Percentiles rank a stretch among this genome's conserved stretches.
Conservation (phyloP, 805 yeast species). For the Kodamaea jinghongensis region DNA sequence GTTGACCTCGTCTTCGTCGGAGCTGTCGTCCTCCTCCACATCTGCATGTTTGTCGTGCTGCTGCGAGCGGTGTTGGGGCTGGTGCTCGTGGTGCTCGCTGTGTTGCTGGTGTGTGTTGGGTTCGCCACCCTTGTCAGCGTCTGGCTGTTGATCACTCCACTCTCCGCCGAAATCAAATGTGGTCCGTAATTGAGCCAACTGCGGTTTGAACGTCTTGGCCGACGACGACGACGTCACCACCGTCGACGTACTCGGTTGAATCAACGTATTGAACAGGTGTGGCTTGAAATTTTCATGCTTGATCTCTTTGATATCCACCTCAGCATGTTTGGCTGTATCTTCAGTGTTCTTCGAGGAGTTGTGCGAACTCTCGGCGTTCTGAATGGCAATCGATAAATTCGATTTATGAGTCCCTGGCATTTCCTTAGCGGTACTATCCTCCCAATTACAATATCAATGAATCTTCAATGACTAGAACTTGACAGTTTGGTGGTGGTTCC, state of each 20-base stretch:
- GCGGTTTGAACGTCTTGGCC: constrained; percentile 36
- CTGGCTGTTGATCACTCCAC: constrained; percentile 1
- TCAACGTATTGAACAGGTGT: constrained; percentile 15
- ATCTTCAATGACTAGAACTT: too few relatives aligned
- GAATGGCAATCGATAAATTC: constrained; percentile 43
- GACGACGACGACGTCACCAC: constrained; percentile 32
- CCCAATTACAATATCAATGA: too few relatives aligned
- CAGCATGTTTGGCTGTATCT: constrained; percentile 14
- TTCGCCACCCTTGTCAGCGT: constrained; percentile 10
- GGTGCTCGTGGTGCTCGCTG: constrained; percentile 11
- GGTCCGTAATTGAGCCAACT: constrained; percentile 36
- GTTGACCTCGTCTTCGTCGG: constrained; percentile 25
- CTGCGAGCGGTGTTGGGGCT: constrained; percentile 8
- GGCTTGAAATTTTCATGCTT: constrained; percentile 14
- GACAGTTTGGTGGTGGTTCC: too few relatives aligned
- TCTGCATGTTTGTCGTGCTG: constrained; percentile 9
- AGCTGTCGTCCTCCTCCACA: constrained; percentile 18
- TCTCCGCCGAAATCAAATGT: constrained; percentile 22
- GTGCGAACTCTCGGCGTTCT: constrained; percentile 31
- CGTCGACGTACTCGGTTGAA: constrained; percentile 27
- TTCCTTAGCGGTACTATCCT: background rate
- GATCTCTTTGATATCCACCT: constrained; percentile 8
- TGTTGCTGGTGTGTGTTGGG: constrained; percentile 6
- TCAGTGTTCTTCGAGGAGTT: constrained; percentile 14
- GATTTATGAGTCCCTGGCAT: constrained; percentile 32